Conservation (phyloP, 148 eudicot species). For the Rhododendron vialii region DNA sequence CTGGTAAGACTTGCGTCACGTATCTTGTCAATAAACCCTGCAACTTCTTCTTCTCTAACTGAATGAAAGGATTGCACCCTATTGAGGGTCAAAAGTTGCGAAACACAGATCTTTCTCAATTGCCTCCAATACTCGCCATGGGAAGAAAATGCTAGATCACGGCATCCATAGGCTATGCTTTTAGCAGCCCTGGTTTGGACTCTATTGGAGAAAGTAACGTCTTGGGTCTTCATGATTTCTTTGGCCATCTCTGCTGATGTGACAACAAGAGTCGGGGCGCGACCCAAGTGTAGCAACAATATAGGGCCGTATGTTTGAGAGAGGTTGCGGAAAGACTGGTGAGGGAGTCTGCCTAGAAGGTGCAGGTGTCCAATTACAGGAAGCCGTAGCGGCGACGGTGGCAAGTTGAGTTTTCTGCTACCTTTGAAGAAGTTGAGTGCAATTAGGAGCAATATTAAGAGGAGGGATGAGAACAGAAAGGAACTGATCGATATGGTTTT, state of each 20-base stretch:
- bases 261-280: background rate
- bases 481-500: background rate
- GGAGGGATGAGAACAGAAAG: background rate
- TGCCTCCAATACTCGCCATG: background rate
- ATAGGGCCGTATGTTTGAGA: background rate
- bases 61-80: background rate
- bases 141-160: background rate
- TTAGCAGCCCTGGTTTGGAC: background rate
- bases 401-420: background rate
- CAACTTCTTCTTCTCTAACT: background rate
- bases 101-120: background rate
- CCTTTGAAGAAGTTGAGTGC: background rate
- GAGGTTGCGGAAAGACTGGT: background rate
- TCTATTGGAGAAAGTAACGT: background rate
- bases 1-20: background rate
- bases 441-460: background rate
- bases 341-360: constrained; percentile 1
- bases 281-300: background rate
- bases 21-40: background rate
- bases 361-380: background rate
- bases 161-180: background rate
- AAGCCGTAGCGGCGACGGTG: constrained; percentile 1
- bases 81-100: background rate
- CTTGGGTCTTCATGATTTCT: background rate
- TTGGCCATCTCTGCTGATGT: background rate